Evolutionary conservation across 768 basidiomycete genomes (phyloP), one percentile per base, ranked within the genome.

Genomic region (Xerocomellus chrysenteron): DNA sequence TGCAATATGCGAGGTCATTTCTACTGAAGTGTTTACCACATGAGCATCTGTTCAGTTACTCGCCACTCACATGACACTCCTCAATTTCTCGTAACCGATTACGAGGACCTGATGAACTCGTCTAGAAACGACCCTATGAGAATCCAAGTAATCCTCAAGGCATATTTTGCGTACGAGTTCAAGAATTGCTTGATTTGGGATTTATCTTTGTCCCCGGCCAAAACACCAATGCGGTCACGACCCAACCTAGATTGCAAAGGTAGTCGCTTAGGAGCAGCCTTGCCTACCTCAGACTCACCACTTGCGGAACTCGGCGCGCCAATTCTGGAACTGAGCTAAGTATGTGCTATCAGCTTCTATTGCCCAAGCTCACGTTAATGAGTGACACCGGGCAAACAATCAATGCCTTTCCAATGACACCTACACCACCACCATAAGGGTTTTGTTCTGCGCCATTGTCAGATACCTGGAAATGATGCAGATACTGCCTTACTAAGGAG

Each of bases 321-420:
- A 99, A 68, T 98, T 98, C 87, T 96, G 7, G 37, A 59, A 44
- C 35, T 40, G 33, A 35, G 17, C 5, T 58, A 11, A 62, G 54
- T 30, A 14, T 35, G 10, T 14, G 14, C 33, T 17, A 13, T 47
- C 30, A 19, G 11, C n/a, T n/a, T 30, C 17, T 33, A 37, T 50
- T 30, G 43, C n/a, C 37, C 9, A 46, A 39, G 68, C 82, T 59
- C 64, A 93, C 93, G 57, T 85, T 90, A 61, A 95, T 77, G 33
- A 98, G 76, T 13, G 94, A 88, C 13, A 97, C 96, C 0, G 97
- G 97, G 67, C 96, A 97, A 33, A 94, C 97, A 57, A 99, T 87
- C 54, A 99, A 75, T 11, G 84, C 91, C 72, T 95, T 97, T 56
- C 88, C 84, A 9, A 92, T 80, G 7, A 76, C 76, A 14, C 85